Conservation (phyloP, 1,139 yeast species). For the Saccharomyces hybrid region DNA sequence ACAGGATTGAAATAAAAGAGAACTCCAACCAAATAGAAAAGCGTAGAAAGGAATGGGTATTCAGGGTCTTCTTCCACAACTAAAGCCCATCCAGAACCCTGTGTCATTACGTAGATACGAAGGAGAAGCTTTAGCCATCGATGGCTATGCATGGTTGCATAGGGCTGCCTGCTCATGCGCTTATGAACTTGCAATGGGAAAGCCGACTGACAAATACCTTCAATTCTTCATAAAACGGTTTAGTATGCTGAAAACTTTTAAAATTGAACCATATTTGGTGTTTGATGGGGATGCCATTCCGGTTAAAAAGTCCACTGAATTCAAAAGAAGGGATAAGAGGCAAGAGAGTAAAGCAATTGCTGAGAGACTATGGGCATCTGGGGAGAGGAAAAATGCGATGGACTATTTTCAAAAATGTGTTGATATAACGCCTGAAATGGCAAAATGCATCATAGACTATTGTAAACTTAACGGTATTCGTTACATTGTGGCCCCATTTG, state of each 20-base stretch:
- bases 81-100: slow-evolving; percentile 63
- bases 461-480: slow-evolving; percentile 52
- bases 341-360: slow-evolving; percentile 53
- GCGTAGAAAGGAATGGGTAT: slow-evolving; percentile 53
- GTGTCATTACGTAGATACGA: slow-evolving; percentile 51
- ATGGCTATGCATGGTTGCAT: slow-evolving; percentile 96
- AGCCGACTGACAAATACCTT: slow-evolving; percentile 61
- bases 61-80: slow-evolving; percentile 63
- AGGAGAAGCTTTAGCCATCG: slow-evolving; percentile 81
- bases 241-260: slow-evolving; percentile 56
- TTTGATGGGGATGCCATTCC: slow-evolving; percentile 90
- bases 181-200: slow-evolving; percentile 64
- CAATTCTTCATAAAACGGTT: slow-evolving; percentile 54
- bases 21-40: background rate
- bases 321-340: slow-evolving; percentile 51
- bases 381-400: slow-evolving; percentile 54
- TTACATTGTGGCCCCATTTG: slow-evolving; percentile 93
- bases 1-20: background rate
- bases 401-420: slow-evolving; percentile 72
- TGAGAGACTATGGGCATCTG: slow-evolving; percentile 40
- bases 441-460: slow-evolving; percentile 71
- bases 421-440: slow-evolving; percentile 86
- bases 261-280: slow-evolving; percentile 78
- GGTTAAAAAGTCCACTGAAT: slow-evolving; percentile 69
- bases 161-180: slow-evolving; percentile 80